A percentile compares a stretch with the other conserved stretches of the same genome.
These are phyloP conservation scores for Aureobasidium sp. DNA, from an alignment of 2,329 filamentous ascomycete genomes.

Conservation along the genomic window DNA sequence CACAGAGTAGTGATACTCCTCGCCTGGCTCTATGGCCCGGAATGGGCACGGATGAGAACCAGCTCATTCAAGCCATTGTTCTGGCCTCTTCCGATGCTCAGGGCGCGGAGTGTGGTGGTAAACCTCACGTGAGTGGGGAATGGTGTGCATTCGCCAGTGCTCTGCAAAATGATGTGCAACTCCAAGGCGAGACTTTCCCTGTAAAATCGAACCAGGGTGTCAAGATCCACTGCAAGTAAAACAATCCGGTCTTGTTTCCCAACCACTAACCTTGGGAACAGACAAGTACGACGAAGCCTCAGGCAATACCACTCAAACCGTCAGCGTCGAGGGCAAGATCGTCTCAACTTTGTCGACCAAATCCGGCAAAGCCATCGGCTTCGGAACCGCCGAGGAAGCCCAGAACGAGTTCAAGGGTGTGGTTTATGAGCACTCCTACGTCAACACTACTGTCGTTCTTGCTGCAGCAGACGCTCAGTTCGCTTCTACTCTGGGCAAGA, in stretches of 20 bases:
- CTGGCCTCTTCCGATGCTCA: slow-evolving; percentile 8
- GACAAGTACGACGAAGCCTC: slow-evolving; percentile 35
- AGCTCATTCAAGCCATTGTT: slow-evolving; percentile 42
- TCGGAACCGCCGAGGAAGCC: slow-evolving; percentile 34
- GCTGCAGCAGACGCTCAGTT: slow-evolving; percentile 35
- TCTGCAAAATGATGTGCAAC: slow-evolving; percentile 3
- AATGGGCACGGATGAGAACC: slow-evolving; percentile 42
- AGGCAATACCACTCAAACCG: slow-evolving; percentile 37
- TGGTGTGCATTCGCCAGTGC: slow-evolving; percentile 16
- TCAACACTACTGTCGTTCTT: slow-evolving; percentile 15
- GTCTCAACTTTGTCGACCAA: slow-evolving; percentile 42
- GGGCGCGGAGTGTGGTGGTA: slow-evolving; percentile 4
- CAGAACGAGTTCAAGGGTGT: slow-evolving; percentile 35
- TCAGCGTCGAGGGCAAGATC: slow-evolving; percentile 31
- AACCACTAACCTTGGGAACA: not conserved
- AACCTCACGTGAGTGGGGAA: slow-evolving; percentile 1
- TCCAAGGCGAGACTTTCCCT: slow-evolving; percentile 1
- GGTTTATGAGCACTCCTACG: slow-evolving; percentile 34
- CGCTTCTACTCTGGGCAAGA: slow-evolving; percentile 7
- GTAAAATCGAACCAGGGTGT: slow-evolving; percentile 1
- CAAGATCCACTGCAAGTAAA: not conserved
- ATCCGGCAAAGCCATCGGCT: slow-evolving; percentile 34
- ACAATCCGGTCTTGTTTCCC: too few relatives aligned
- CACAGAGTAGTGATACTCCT: slow-evolving; percentile 33
- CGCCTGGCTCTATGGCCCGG: slow-evolving; percentile 42